A percentile compares a stretch with the other conserved stretches of the same genome.
phyloP scores from a whole-genome alignment of 805 yeast genomes.

The Myxozyma geophila region DNA sequence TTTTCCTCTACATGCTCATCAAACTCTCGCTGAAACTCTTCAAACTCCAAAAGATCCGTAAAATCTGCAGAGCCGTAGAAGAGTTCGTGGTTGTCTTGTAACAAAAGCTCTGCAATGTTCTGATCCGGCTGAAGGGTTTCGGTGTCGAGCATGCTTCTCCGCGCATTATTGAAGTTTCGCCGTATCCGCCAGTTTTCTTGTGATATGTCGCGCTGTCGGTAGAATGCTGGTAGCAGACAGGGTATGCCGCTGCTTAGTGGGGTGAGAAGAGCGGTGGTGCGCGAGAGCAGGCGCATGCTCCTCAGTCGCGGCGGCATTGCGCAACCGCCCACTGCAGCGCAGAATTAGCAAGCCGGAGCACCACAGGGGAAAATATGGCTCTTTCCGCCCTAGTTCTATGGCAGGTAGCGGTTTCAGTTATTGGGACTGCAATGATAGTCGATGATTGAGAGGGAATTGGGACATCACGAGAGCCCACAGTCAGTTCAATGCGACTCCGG shows the following conservation, averaged over 20 bases:
- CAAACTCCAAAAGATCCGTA: background rate
- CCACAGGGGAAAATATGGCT: background rate
- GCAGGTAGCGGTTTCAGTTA: background rate
- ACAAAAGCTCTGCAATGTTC: background rate
- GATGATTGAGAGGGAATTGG: background rate
- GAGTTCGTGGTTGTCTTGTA: background rate
- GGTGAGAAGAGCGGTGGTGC: background rate
- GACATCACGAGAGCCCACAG: background rate
- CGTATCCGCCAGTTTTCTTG: background rate
- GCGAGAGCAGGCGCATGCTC: background rate
- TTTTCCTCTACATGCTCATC: too few species aligned
- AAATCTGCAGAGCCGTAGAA: background rate
- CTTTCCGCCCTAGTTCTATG: background rate
- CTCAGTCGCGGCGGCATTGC: constrained; percentile 9
- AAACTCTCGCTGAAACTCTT: background rate
- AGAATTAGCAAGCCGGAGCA: background rate
- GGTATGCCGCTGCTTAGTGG: background rate
- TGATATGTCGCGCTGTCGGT: background rate
- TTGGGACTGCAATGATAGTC: background rate
- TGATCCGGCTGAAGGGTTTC: background rate
- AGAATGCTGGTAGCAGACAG: background rate
- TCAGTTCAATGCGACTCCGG: background rate
- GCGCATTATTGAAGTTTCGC: background rate
- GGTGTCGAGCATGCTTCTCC: background rate
- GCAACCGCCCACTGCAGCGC: background rate